phyloP scores from a whole-genome alignment of 1,284 basidiomycete species.

The Ganoderma lingzhi region DNA sequence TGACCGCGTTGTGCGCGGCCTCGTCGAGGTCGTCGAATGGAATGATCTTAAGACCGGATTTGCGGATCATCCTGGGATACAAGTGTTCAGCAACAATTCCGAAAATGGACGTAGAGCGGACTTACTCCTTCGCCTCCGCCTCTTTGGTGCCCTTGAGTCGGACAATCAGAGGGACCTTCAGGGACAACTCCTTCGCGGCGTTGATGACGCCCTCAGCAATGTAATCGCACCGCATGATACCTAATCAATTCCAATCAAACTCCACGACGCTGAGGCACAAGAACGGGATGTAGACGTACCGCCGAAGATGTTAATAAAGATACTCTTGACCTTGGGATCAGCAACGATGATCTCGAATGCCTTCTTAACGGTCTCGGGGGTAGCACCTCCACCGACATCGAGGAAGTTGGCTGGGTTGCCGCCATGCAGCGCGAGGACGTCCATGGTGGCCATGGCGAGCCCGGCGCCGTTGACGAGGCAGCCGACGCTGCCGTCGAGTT shows the following conservation, averaged over 20 bases:
- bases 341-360: conserved; percentile 95
- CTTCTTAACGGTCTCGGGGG: conserved; percentile 98
- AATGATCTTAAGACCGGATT: conserved; percentile 93
- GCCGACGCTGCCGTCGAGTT: conserved; percentile 97
- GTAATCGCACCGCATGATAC: conserved; percentile 99
- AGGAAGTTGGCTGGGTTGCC: conserved; percentile 99
- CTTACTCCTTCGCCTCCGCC: conserved; percentile 92
- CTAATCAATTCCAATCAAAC: conserved; percentile 43
- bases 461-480: conserved; percentile 99
- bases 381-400: conserved; percentile 98
- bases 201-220: conserved; percentile 98
- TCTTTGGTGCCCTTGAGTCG: conserved; percentile 98
- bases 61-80: conserved; percentile 81
- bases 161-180: conserved; percentile 92
- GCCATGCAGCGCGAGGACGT: conserved; percentile 94
- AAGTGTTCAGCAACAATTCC: conserved; percentile 3
- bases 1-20: conserved; percentile 86
- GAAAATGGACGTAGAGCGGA: conserved; percentile 27
- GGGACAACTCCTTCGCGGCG: conserved; percentile 90
- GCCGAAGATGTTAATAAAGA: conserved; percentile 98
- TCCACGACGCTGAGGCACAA: background rate
- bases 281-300: conserved; percentile 46
- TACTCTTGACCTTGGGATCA: conserved; percentile 95
- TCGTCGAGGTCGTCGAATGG: conserved; percentile 89
- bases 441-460: conserved; percentile 99